These are phyloP conservation scores for Claviceps quebecensis DNA, from an alignment of 2,329 filamentous ascomycete species.

Conservation along the genomic window DNA sequence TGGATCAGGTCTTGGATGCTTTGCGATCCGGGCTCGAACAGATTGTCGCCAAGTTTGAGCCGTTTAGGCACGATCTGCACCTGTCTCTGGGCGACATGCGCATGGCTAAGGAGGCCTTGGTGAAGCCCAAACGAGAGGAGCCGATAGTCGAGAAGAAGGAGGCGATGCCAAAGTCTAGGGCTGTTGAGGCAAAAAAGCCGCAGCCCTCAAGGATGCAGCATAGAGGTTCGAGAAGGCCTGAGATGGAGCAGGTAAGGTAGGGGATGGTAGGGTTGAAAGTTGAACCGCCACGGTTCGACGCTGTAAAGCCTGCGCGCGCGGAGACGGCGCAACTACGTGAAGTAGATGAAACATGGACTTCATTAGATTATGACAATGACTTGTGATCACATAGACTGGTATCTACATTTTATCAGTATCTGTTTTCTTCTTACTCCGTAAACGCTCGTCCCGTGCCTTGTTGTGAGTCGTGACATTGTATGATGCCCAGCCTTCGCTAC, in stretches of 20 bases:
- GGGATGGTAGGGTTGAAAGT: neutral
- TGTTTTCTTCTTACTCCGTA: no score
- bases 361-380: no score
- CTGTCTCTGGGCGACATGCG: conserved; percentile 58
- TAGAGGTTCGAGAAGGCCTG: conserved; percentile 9
- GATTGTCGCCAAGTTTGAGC: conserved; percentile 58
- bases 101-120: conserved; percentile 54
- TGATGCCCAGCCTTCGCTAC: no score
- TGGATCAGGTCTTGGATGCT: conserved; percentile 54
- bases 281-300: neutral
- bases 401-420: no score
- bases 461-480: no score
- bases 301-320: neutral
- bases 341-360: neutral
- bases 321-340: neutral
- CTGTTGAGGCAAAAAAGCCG: conserved; percentile 11
- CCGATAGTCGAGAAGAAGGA: conserved; percentile 12
- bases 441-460: no score
- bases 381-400: no score
- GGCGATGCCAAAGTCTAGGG: conserved; percentile 15
- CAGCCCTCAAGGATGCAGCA: conserved; percentile 9
- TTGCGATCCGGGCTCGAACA: conserved; percentile 51
- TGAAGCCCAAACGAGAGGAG: conserved; percentile 9
- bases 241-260: conserved; percentile 18
- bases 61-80: conserved; percentile 57